Evolutionary conservation across 2,329 filamentous ascomycete species (phyloP).

Genomic region (Coniella lustricola): DNA sequence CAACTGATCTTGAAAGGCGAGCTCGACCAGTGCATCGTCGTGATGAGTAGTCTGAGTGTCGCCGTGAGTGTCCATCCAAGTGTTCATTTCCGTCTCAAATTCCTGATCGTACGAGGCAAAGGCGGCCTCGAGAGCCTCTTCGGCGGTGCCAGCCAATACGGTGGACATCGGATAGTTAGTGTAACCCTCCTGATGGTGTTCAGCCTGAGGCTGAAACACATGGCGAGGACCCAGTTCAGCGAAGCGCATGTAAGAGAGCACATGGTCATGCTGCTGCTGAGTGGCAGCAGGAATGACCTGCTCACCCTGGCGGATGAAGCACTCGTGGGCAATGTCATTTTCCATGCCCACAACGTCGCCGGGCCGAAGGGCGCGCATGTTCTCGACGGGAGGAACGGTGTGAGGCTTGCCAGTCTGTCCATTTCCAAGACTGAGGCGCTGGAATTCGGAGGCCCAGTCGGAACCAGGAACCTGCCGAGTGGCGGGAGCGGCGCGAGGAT

Average conservation of each 20-base stretch:
- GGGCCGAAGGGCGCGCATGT: background rate
- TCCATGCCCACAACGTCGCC: background rate
- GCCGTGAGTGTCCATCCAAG: slow-evolving; percentile 28
- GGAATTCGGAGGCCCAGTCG: background rate
- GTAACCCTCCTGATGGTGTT: background rate
- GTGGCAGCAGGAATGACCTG: background rate
- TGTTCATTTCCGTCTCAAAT: slow-evolving; percentile 22
- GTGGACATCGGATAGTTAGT: slow-evolving; percentile 13
- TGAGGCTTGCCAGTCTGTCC: background rate
- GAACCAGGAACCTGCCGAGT: background rate
- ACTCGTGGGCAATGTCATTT: background rate
- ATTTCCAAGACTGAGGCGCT: background rate
- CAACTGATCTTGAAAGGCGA: slow-evolving; percentile 3
- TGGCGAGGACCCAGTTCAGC: background rate
- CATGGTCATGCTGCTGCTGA: background rate
- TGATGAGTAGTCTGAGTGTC: slow-evolving; percentile 20
- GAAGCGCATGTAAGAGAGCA: background rate
- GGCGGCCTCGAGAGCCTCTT: slow-evolving; percentile 22
- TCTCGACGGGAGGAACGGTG: background rate
- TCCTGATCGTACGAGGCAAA: slow-evolving; percentile 24
- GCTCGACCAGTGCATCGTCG: slow-evolving; percentile 15
- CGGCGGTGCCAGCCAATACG: slow-evolving; percentile 13
- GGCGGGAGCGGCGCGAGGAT: background rate
- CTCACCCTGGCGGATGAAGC: background rate
- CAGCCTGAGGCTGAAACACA: background rate